Evolutionary conservation across 2,329 filamentous ascomycete species (phyloP), one percentile per base, ranked within the genome.

Genomic region (Fusarium newnesense): DNA sequence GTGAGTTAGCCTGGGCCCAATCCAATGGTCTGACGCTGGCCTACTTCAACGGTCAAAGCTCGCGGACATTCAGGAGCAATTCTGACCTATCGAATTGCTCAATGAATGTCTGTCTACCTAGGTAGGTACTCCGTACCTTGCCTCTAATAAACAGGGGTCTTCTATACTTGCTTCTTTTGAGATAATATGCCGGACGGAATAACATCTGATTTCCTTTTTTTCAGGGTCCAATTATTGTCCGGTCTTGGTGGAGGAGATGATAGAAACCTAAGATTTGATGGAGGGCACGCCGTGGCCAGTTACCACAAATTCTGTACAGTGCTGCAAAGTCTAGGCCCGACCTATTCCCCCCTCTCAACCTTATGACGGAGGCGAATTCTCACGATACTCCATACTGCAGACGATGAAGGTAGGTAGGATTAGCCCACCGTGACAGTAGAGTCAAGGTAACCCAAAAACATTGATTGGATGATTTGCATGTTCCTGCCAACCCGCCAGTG

Each of bases 391-490:
- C 28, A 32, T 42, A 37, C 37, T 47, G 52, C 32, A 53, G 19
- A 18, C 28, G 47, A 32, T 69, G 50, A 30, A 54, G 36, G 56
- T 66, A 50, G 34, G 53, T 64, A 69, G 66, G 52, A 60, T 69
- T 69, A 73, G 59, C 70, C 68, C 70, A 66, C 47, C 61, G 70
- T 67, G 67, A 71, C 70, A 74, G 40, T 49, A 30, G 32, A 71
- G 52, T 70, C 58, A 46, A 63, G 57, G 66, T 67, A 73, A 67
- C 70, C 66, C 70, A 73, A 73, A 43, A 59, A 43, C 30, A 70
- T 36, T 69, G 50, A 69, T 69, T 69, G 66, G 70, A 73, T 44
- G 52, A 47, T 70, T 67, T 54, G 26, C 44, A 44, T 47, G 52
- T 64, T 54, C 65, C 60, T 69, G 53, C 59, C 42, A 69, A 64